A percentile compares a stretch with the other conserved stretches of the same genome.
These are phyloP conservation scores for Nicotiana rustica DNA, from an alignment of 305 asterid genomes.

Conservation along the genomic window DNA sequence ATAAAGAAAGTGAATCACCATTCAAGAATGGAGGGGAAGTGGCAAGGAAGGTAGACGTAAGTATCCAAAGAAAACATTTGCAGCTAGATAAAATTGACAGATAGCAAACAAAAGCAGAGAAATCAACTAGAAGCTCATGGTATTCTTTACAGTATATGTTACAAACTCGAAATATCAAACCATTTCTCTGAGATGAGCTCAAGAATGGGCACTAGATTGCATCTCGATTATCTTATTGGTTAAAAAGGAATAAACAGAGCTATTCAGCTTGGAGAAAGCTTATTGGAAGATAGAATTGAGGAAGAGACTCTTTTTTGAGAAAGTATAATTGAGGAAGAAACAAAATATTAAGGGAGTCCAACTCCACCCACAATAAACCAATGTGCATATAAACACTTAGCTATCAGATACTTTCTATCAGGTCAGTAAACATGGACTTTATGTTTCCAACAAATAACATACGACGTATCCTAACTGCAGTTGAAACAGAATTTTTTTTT, in stretches of 20 bases:
- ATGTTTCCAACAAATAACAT: no score
- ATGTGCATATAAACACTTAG: no score
- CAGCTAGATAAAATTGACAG: background rate
- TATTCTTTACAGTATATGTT: background rate
- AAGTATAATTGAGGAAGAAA: no score
- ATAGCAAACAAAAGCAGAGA: background rate
- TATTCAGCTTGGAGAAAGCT: background rate
- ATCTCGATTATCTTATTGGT: background rate
- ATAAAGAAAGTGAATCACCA: slow-evolving; percentile 10
- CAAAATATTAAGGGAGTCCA: no score
- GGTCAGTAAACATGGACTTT: no score
- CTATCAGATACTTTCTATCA: no score
- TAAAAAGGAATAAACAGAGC: background rate
- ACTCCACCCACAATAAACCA: no score
- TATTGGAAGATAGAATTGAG: background rate
- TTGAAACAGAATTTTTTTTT: background rate
- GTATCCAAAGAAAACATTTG: slow-evolving; percentile 1
- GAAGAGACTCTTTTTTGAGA: no score
- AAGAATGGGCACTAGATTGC: background rate
- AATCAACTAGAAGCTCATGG: background rate
- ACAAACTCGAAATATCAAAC: background rate
- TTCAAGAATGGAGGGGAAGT: background rate
- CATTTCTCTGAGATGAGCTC: background rate
- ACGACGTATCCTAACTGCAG: background rate
- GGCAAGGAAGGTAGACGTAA: background rate